Evolutionary conservation across 2,329 filamentous ascomycete genomes (phyloP), one percentile per base, ranked within the genome.

Genomic region (Graphium sp.): DNA sequence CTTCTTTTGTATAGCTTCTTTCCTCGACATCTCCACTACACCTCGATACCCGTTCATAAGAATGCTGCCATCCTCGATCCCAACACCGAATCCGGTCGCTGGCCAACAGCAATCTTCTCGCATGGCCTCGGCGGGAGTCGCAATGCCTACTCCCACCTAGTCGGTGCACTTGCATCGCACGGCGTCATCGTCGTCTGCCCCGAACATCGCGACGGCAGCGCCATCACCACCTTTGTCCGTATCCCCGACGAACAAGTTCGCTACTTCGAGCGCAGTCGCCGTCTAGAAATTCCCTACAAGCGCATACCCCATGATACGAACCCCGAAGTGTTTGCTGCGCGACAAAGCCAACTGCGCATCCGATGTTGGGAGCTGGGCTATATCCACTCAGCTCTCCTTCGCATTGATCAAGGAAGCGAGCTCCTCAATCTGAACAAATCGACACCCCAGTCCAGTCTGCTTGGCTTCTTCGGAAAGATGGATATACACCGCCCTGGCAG

Each of bases 21-120:
- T 8, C 77, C 78, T 2, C 65, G 79, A 35, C 63, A 83, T 21
- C 59, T 87, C 2, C 69, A 82, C 46, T 81, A 76, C 45, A 70
- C 79, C 26, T 64, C 71, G 2, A 75, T 87, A 16, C 79, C 79
- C 5, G 77, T 70, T 16, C 60, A 71, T 38, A 74, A 79, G 39
- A 80, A 84, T 45, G 79, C 79, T 8, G 58, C 62, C 5, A 49
- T 85, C 6, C 61, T 73, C 44, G 34, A 56, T 33, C 43, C 69
- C 33, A 42, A 54, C 8, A 52, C 57, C 4, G 42, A 55, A 4
- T 51, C 55, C 33, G 54, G 59, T 32, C 58, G 70, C 53, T 89
- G 80, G 76, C 82, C 83, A 0, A 77, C 82, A 1, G 73, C 83
- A 56, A 60, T 92, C 36, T 91, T 92, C 51, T 89, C 81, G 2